These are phyloP conservation scores for Mycena vitilis DNA, from an alignment of 768 basidiomycete species.

Conservation along the genomic window DNA sequence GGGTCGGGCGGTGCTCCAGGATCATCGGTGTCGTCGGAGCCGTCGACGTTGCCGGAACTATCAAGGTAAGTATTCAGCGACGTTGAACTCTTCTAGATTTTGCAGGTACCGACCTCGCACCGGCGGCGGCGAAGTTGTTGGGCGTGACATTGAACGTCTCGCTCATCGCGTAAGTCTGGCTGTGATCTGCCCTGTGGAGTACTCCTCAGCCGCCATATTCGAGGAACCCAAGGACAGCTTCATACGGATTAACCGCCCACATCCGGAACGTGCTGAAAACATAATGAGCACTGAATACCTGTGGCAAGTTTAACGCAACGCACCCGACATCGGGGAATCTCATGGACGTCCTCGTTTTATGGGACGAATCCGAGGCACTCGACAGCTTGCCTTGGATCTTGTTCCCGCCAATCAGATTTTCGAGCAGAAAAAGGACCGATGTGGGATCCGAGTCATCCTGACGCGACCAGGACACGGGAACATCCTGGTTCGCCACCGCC, in stretches of 20 bases:
- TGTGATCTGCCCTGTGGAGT: neutral
- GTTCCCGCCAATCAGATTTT: constrained; percentile 10
- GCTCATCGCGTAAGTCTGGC: constrained; percentile 8
- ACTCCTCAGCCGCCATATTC: neutral
- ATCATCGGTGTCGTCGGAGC: neutral
- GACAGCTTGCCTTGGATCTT: neutral
- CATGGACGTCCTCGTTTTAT: neutral
- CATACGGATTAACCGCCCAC: constrained; percentile 29
- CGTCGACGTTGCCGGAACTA: neutral
- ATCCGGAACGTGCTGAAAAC: constrained; percentile 12
- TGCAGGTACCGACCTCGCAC: neutral
- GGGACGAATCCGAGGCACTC: neutral
- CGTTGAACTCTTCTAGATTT: no score
- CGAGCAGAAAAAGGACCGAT: neutral
- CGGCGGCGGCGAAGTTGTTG: neutral
- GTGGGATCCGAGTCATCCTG: neutral
- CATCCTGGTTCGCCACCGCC: neutral
- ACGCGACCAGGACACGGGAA: constrained; percentile 6
- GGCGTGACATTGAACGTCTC: neutral
- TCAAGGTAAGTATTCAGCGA: neutral
- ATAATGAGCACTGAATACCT: neutral
- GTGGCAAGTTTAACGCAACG: neutral
- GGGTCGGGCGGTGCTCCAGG: neutral
- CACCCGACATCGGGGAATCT: constrained; percentile 10
- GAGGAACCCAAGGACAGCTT: neutral